Percentiles rank a stretch among this genome's conserved stretches.
phyloP scores from a whole-genome alignment of 2,329 filamentous ascomycete genomes.

The Septoria petroselini region DNA sequence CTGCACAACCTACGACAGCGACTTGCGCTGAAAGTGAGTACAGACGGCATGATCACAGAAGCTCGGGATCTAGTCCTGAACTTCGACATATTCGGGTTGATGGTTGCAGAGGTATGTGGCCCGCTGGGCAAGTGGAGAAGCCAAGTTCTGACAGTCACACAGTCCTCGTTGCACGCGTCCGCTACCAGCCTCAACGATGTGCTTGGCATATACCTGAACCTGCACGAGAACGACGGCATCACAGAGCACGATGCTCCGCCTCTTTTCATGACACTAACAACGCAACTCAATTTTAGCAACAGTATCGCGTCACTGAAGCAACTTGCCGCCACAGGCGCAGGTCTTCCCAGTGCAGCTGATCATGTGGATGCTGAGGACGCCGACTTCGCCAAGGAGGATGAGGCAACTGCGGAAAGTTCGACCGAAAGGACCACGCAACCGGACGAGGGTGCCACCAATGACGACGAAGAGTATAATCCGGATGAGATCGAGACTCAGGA shows the following conservation, averaged over 20 bases:
- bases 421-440: no score
- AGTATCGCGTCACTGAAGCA: constrained; percentile 53
- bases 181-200: constrained; percentile 56
- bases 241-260: constrained; percentile 51
- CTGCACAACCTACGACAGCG: constrained; percentile 45
- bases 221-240: constrained; percentile 59
- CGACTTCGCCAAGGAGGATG: constrained; percentile 9
- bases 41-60: constrained; percentile 53
- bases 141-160: constrained; percentile 6
- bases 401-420: neutral
- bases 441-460: neutral
- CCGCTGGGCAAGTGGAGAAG: neutral
- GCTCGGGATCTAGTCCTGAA: constrained; percentile 58
- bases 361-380: constrained; percentile 21
- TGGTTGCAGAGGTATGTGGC: constrained; percentile 53
- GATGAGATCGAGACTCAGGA: neutral
- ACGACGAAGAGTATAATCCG: constrained; percentile 5
- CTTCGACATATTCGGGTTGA: constrained; percentile 55
- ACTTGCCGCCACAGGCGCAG: constrained; percentile 56
- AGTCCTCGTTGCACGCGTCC: constrained; percentile 47
- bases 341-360: constrained; percentile 44
- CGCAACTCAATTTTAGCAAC: constrained; percentile 53
- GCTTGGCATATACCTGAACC: constrained; percentile 56
- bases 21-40: constrained; percentile 53
- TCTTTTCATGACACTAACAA: constrained; percentile 54